A percentile compares a stretch with the other conserved stretches of the same genome.
Conservation (phyloP, 2,329 filamentous ascomycete species). For the Fusarium domesticum region DNA sequence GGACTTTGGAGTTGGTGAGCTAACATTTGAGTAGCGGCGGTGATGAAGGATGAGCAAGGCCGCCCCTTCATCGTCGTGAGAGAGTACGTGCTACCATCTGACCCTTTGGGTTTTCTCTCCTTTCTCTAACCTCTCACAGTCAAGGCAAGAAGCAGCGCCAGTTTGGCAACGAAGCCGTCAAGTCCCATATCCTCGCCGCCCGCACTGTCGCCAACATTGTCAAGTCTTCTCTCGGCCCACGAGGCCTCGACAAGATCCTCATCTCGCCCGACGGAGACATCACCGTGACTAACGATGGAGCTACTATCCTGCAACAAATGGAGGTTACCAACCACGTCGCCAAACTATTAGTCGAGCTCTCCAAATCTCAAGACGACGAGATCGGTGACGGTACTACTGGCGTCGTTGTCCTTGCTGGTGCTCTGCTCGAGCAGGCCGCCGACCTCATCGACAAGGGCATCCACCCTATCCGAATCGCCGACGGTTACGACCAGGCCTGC, state of each 20-base stretch:
- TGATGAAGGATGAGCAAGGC: slow-evolving; percentile 97
- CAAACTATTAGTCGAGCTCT: slow-evolving; percentile 93
- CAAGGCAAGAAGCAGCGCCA: slow-evolving; percentile 98
- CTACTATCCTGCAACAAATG: slow-evolving; percentile 97
- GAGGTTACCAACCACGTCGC: slow-evolving; percentile 98
- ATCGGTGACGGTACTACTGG: slow-evolving; percentile 98
- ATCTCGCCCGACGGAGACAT: slow-evolving; percentile 99
- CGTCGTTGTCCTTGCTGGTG: slow-evolving; percentile 92
- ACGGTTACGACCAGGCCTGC: slow-evolving; percentile 96
- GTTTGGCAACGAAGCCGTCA: slow-evolving; percentile 95
- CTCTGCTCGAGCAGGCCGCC: slow-evolving; percentile 91
- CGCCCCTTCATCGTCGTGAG: slow-evolving; percentile 96
- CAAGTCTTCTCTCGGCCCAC: slow-evolving; percentile 92
- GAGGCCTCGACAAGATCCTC: slow-evolving; percentile 97
- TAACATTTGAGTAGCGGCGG: slow-evolving; percentile 47
- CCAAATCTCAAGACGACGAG: slow-evolving; percentile 97
- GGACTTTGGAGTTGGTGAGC: slow-evolving; percentile 1
- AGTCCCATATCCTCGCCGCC: slow-evolving; percentile 95
- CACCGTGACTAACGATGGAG: slow-evolving; percentile 98
- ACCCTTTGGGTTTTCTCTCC: slow-evolving; percentile 19
- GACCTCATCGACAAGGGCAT: slow-evolving; percentile 99
- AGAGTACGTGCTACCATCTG: slow-evolving; percentile 68
- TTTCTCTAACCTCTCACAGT: slow-evolving; percentile 44
- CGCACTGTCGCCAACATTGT: slow-evolving; percentile 96
- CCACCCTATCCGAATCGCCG: slow-evolving; percentile 96